Percentiles rank a stretch among this genome's conserved stretches.
Conservation (phyloP, 495 filamentous ascomycete genomes). For the Echria macrotheca region DNA sequence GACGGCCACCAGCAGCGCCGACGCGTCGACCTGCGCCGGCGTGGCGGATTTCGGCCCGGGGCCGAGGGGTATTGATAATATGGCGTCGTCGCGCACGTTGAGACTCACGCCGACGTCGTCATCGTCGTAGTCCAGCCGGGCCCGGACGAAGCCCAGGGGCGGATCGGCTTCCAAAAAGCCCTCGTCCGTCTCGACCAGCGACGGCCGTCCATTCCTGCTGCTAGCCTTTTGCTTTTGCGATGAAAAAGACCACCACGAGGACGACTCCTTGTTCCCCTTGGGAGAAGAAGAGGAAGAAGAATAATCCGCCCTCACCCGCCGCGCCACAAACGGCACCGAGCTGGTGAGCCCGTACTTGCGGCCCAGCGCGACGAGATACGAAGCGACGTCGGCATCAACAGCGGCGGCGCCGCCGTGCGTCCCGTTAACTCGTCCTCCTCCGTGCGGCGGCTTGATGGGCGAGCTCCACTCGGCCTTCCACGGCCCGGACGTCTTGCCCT, state of each 20-base stretch:
- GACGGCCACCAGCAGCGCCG: constrained; percentile 53
- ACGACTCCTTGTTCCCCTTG: no score
- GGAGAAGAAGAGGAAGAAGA: no score
- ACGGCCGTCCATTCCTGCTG: no score
- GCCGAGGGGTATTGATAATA: neutral
- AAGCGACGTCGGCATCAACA: no score
- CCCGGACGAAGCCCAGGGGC: constrained; percentile 4
- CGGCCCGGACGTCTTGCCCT: constrained; percentile 13
- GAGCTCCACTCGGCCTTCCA: constrained; percentile 12
- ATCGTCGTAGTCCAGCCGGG: constrained; percentile 13
- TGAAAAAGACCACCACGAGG: no score
- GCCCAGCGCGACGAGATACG: no score
- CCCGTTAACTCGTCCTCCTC: no score
- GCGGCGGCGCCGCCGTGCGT: no score
- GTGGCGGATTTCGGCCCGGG: neutral
- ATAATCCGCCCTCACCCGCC: no score
- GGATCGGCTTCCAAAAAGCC: neutral
- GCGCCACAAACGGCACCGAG: no score
- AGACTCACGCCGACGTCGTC: constrained; percentile 10
- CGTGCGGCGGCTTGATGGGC: neutral
- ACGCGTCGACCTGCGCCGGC: constrained; percentile 36
- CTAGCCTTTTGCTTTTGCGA: no score
- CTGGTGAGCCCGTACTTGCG: no score
- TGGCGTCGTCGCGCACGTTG: neutral
- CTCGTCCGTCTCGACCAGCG: neutral